Evolutionary conservation across 106 monocot species (phyloP).

Genomic region (Xerophyta viscosa): DNA sequence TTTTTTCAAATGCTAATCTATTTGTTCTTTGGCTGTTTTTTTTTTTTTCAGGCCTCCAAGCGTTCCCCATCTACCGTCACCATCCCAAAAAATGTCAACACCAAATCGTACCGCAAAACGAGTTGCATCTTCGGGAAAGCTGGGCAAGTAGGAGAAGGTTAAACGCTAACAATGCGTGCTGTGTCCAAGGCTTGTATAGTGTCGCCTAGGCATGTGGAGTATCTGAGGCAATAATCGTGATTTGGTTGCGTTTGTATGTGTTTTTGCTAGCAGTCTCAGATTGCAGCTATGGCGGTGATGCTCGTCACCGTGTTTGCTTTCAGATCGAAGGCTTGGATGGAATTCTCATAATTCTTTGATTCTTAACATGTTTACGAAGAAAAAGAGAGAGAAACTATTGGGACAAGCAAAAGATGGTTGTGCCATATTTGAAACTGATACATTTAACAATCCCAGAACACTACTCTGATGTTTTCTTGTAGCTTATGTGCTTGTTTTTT

Average conservation of each 20-base stretch:
- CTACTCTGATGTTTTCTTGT: too few species aligned
- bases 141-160: slow-evolving; percentile 14
- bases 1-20: neutral
- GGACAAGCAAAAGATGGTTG: too few species aligned
- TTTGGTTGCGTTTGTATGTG: slow-evolving; percentile 28
- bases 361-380: slow-evolving; percentile 1
- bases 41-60: slow-evolving; percentile 31
- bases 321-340: neutral
- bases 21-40: neutral
- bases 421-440: too few species aligned
- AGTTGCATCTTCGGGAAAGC: slow-evolving; percentile 28
- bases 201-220: neutral
- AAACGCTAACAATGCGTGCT: neutral
- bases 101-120: slow-evolving; percentile 27
- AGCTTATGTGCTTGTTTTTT: too few species aligned
- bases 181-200: neutral
- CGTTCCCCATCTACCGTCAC: slow-evolving; percentile 40
- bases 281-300: neutral
- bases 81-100: slow-evolving; percentile 27
- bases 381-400: slow-evolving; percentile 3
- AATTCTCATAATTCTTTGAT: slow-evolving; percentile 2
- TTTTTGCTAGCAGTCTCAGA: slow-evolving; percentile 1
- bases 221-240: slow-evolving; percentile 34
- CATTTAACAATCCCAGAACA: too few species aligned
- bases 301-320: neutral